A percentile compares a stretch with the other conserved stretches of the same genome.
These are phyloP conservation scores for Corinectria fuckeliana DNA, from an alignment of 2,329 filamentous ascomycete species.

Conservation along the genomic window DNA sequence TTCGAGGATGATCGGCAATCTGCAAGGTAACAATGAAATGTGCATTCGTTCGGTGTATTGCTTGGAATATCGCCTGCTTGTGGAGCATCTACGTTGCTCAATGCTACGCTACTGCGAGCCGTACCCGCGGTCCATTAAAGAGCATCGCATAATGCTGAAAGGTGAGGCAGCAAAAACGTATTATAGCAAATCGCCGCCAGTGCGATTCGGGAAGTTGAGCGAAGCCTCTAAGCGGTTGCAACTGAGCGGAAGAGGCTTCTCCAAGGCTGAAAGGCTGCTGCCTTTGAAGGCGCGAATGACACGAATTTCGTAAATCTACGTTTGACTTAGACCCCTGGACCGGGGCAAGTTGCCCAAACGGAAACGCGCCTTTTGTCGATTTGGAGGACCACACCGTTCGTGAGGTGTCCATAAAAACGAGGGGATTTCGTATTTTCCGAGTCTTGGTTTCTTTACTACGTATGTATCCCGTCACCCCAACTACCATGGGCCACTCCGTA, in stretches of 20 bases:
- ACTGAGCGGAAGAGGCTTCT: not conserved
- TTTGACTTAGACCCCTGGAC: not conserved
- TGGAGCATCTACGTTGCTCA: not conserved
- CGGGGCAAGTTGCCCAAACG: not conserved
- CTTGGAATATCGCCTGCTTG: not conserved
- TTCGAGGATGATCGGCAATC: not conserved
- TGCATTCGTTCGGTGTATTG: not conserved
- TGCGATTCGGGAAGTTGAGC: too few species aligned
- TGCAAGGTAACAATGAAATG: not conserved
- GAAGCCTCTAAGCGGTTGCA: not conserved
- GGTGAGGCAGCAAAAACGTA: not conserved
- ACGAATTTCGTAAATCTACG: not conserved
- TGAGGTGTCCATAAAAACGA: not conserved
- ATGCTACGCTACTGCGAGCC: not conserved
- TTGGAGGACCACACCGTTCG: constrained; percentile 5
- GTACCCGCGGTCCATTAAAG: not conserved
- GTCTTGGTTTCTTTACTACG: not conserved
- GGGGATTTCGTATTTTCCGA: not conserved
- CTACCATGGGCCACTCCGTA: not conserved
- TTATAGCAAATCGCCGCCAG: not conserved
- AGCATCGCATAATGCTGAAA: not conserved
- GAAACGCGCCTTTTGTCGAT: not conserved
- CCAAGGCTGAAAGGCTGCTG: not conserved
- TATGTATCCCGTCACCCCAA: not conserved
- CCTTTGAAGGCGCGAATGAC: not conserved